Evolutionary conservation across 495 filamentous ascomycete species (phyloP), one percentile per base, ranked within the genome.

Genomic region (Lophiostoma macrostomum): DNA sequence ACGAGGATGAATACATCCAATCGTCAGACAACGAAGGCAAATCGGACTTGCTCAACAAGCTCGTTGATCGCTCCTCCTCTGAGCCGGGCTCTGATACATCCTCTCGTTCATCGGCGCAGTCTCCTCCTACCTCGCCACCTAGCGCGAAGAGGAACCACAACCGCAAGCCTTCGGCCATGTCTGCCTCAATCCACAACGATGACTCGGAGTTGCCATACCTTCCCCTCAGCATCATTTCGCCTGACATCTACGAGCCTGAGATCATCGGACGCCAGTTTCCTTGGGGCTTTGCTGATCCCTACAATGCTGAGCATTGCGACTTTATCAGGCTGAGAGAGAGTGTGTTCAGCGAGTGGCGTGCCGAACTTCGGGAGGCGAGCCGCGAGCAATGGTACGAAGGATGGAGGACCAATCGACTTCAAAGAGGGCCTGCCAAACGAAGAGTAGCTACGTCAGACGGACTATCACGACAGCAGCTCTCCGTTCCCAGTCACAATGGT

Each of bases 231-330:
- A 88, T 95, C 66, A 81, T 97, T 63, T 93, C 88, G 24, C 93
- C 93, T 1, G 93, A 98, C 64, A 80, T 83, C 25, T 91, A 96
- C 71, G 90, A 93, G 3, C 69, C 75, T 31, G 66, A 70, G 29
- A 74, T 73, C 10, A 69, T 91, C 44, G 93, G 91, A 14, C 82
- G 93, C 43, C 83, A 81, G 38, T 98, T 97, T 63, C 87, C 94
- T 4, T 98, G 93, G 93, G 93, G 93, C 16, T 91, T 95, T 64
- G 93, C 93, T 10, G 88, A 96, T 62, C 93, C 93, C 0, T 88
- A 90, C 72, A 80, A 96, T 63, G 74, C 84, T 27, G 82, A 86
- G 59, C 93, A 98, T 72, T 98, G 94, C 71, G 91, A 98, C 69
- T 95, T 96, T 70, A 74, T 86, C n/a, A 82, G 83, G 49, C 74